phyloP scores from a whole-genome alignment of 441 rosid species.

The Croton laevigatus region DNA sequence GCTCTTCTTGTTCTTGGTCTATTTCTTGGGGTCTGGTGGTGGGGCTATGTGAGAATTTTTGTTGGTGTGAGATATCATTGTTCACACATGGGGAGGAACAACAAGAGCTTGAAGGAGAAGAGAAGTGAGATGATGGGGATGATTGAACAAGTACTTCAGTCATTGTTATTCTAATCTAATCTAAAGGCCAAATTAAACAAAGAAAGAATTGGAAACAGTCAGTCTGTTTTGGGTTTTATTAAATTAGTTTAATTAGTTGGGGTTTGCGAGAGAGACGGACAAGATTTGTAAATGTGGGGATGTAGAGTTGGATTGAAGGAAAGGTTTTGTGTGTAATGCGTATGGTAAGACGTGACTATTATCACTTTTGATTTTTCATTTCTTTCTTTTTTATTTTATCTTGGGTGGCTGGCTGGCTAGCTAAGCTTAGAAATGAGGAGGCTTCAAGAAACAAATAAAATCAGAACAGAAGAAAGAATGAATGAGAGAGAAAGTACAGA shows the following conservation, averaged over 20 bases:
- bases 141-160: conserved; percentile 71
- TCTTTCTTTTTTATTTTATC: not conserved
- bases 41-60: conserved; percentile 33
- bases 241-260: conserved; percentile 13
- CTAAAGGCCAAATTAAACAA: not conserved
- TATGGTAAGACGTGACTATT: conserved; percentile 66
- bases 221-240: conserved; percentile 26
- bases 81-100: conserved; percentile 47
- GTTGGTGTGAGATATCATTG: conserved; percentile 44
- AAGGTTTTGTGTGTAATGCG: conserved; percentile 39
- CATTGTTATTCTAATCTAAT: conserved; percentile 32
- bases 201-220: conserved; percentile 37
- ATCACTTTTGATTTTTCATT: conserved; percentile 35
- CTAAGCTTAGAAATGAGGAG: conserved; percentile 32
- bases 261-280: conserved; percentile 18
- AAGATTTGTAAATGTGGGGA: conserved; percentile 20
- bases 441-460: conserved; percentile 36
- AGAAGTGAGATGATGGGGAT: conserved; percentile 71
- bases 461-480: not conserved
- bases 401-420: conserved; percentile 34
- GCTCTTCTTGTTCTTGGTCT: conserved; percentile 28
- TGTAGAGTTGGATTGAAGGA: conserved; percentile 91
- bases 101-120: conserved; percentile 89
- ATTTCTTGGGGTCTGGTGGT: conserved; percentile 29
- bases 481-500: conserved; percentile 9